Evolutionary conservation across 2,329 filamentous ascomycete species (phyloP), one percentile per base, ranked within the genome.

Genomic region (Paraconiothyrium brasiliense): DNA sequence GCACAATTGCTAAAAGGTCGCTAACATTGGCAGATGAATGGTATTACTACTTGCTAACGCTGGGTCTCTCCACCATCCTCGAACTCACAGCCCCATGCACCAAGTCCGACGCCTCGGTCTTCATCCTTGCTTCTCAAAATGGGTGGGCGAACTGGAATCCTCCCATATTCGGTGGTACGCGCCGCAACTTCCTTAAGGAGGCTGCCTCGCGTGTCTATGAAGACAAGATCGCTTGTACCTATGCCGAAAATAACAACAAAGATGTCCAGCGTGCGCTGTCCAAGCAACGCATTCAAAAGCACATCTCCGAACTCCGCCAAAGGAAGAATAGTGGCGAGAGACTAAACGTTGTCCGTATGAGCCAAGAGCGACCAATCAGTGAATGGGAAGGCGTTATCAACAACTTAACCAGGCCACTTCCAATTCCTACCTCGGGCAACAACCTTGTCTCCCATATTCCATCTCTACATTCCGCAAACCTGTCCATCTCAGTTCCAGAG

Each of bases 141-240:
- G 85, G 86, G n/a, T 84, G 87, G 78, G 85, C 84, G 1, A 79
- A 80, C 52, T 90, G 87, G 87, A 80, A 81, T 11, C 78, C 81
- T 8, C 83, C 84, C 0, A 64, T 71, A 14, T 72, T 73, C 41
- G 81, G 79, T 50, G 78, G 80, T 47, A 85, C 81, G 56, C 84
- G 86, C 20, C 79, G 81, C 13, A 84, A 81, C 3, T 90, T 90
- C 74, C 79, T 90, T 59, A 86, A 86, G 60, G 86, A 89, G 70
- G 86, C 87, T 1, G 82, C 89, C 35, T 83, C 85, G 0, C 84
- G 85, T 24, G 81, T 87, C 22, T 90, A 89, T 72, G 85, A 87
- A 70, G 83, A 85, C 63, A 81, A 80, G 64, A 78, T 82, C 48
- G 76, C 76, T 20, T 67, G 78, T 43, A 67, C 69, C 32, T 79